Evolutionary conservation across 805 yeast genomes (phyloP).

Genomic region (Ogataea methylovora): DNA sequence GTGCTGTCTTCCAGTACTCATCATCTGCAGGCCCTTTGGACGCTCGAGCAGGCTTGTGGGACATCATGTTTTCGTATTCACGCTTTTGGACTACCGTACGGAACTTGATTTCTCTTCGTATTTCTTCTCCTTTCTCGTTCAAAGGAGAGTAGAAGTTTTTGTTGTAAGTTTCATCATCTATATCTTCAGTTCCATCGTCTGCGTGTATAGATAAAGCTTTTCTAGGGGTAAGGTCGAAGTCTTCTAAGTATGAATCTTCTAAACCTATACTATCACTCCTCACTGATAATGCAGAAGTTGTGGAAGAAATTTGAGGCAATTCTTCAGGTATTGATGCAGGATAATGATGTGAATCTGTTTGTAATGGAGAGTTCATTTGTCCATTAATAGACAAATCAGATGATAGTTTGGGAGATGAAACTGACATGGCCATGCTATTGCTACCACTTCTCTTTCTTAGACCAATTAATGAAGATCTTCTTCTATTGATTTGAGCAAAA

Average conservation of each 20-base stretch:
- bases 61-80: constrained; percentile 10
- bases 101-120: constrained; percentile 22
- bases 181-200: not conserved
- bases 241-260: no score
- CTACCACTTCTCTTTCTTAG: constrained; percentile 4
- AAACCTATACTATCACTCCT: no score
- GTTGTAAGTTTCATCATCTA: constrained; percentile 13
- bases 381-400: no score
- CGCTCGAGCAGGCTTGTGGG: not conserved
- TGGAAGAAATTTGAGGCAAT: no score
- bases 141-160: constrained; percentile 17
- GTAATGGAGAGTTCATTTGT: no score
- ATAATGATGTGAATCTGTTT: no score
- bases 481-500: constrained; percentile 15
- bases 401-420: no score
- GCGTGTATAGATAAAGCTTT: constrained; percentile 1
- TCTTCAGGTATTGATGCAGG: no score
- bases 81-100: constrained; percentile 19
- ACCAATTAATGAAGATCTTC: constrained; percentile 4
- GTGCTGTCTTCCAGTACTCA: constrained; percentile 6
- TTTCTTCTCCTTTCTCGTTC: constrained; percentile 15
- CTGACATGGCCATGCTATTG: no score
- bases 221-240: not conserved
- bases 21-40: not conserved
- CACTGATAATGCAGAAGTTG: no score